Evolutionary conservation across 2,329 filamentous ascomycete species (phyloP), one percentile per base, ranked within the genome.

Genomic region (Aspergillus fijiensis): DNA sequence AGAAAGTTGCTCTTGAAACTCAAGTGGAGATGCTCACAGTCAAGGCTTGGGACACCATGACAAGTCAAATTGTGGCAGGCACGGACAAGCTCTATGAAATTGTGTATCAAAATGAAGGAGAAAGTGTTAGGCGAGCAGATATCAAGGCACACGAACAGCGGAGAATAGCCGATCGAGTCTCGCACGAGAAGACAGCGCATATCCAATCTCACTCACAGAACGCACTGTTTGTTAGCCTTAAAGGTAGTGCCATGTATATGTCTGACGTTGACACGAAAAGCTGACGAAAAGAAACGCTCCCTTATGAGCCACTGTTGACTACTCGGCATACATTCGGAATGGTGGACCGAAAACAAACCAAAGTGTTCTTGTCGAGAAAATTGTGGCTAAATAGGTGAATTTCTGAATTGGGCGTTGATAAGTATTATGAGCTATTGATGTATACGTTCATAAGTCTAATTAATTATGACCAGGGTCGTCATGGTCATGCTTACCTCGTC

Each of bases 21-120:
- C 70, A 68, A 10, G 60, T 76, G 9, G 65, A 70, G 23, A 60
- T 59, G 5, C 58, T 76, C 23, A 65, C 67, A 4, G 68, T 65
- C 10, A 72, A 70, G 52, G 75, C 76, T 2, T 48, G 77, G 27
- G 60, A 69, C 25, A 42, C 63, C 5, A 65, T 77, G 64, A 63
- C 69, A 14, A 64, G 67, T 21, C 65, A 72, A 16, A 69, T 79
- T n/a, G 55, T 67, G 33, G 45, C 64, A 10, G 72, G 73, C 10
- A 78, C 76, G 1, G 65, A 72, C 19, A 58, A 69, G 55, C 63
- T 77, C 14, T 78, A 77, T 61, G 63, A 70, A 9, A 54, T 61
- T 12, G 47, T 74, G 5, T 75, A 74, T 55, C 61, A 63, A 5
- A 67, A 71, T 16, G 62, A 68, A 29, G 69, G 71, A 9, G 68